Percentiles rank a stretch among this genome's conserved stretches.
Conservation (phyloP, 108 stramenopile species). For the Hondaea fermentalgiana region DNA sequence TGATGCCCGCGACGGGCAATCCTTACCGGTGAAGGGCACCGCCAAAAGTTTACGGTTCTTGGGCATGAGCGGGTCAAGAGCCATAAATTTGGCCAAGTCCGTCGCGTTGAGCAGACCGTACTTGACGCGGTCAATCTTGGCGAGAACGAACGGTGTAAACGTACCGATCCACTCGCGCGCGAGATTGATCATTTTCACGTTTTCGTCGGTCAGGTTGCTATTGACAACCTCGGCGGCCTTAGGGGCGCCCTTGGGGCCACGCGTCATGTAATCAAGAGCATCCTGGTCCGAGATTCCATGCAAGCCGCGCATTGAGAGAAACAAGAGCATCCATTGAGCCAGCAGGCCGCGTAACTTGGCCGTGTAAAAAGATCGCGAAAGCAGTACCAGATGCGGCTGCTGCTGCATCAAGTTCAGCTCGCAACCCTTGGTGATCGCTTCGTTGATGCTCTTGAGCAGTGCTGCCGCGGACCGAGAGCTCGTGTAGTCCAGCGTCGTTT, state of each 20-base stretch:
- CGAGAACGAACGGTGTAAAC: neutral
- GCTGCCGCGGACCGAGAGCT: neutral
- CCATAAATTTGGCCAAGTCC: neutral
- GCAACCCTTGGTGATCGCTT: neutral
- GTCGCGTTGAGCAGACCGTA: slow-evolving; percentile 2
- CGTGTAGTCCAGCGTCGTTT: neutral
- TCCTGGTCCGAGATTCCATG: neutral
- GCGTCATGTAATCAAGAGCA: neutral
- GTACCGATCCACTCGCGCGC: slow-evolving; percentile 19
- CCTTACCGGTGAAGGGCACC: slow-evolving; percentile 55
- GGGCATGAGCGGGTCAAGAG: slow-evolving; percentile 20
- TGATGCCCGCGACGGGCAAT: slow-evolving; percentile 49
- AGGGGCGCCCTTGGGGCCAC: neutral
- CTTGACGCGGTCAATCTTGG: slow-evolving; percentile 21
- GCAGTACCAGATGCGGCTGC: slow-evolving; percentile 22
- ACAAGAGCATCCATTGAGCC: slow-evolving; percentile 11
- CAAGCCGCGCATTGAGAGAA: neutral
- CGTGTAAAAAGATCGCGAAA: slow-evolving; percentile 15
- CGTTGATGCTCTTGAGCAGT: neutral
- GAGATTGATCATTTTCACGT: neutral
- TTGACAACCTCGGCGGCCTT: neutral
- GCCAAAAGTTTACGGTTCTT: slow-evolving; percentile 44
- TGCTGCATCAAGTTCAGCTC: neutral
- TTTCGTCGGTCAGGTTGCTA: neutral
- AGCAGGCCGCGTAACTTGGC: neutral